phyloP scores from a whole-genome alignment of 2,329 filamentous ascomycete genomes.

The Arthroderma sp. region DNA sequence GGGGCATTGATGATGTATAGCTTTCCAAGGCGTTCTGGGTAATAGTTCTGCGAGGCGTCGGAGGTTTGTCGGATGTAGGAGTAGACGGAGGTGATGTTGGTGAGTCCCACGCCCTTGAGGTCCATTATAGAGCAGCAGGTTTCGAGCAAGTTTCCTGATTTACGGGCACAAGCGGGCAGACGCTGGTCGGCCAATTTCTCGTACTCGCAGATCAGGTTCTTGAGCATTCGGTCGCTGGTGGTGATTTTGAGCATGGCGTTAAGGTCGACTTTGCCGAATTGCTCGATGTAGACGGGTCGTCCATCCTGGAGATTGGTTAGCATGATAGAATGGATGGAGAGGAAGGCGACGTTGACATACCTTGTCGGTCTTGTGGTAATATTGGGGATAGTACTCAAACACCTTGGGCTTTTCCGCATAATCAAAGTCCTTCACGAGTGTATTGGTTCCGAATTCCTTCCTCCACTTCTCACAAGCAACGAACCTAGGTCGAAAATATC shows the following conservation, averaged over 20 bases:
- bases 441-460: constrained; percentile 70
- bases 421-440: constrained; percentile 66
- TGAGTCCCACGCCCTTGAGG: constrained; percentile 80
- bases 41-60: constrained; percentile 94
- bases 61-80: constrained; percentile 75
- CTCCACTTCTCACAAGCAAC: constrained; percentile 83
- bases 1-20: constrained; percentile 97
- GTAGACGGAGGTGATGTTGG: constrained; percentile 72
- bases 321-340: not conserved
- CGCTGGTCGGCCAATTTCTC: constrained; percentile 90
- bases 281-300: constrained; percentile 92
- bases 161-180: constrained; percentile 88
- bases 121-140: constrained; percentile 99
- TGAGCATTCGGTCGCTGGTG: constrained; percentile 80
- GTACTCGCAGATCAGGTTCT: constrained; percentile 94
- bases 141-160: constrained; percentile 77
- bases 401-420: constrained; percentile 76
- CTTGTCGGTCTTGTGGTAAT: constrained; percentile 74
- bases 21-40: constrained; percentile 90
- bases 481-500: constrained; percentile 51
- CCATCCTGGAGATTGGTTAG: constrained; percentile 53
- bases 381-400: constrained; percentile 90
- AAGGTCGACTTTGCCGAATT: constrained; percentile 86
- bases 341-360: constrained; percentile 21
- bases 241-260: constrained; percentile 87